Evolutionary conservation across 2,329 filamentous ascomycete species (phyloP).

Genomic region (Gnomoniopsis smithogilvyi): DNA sequence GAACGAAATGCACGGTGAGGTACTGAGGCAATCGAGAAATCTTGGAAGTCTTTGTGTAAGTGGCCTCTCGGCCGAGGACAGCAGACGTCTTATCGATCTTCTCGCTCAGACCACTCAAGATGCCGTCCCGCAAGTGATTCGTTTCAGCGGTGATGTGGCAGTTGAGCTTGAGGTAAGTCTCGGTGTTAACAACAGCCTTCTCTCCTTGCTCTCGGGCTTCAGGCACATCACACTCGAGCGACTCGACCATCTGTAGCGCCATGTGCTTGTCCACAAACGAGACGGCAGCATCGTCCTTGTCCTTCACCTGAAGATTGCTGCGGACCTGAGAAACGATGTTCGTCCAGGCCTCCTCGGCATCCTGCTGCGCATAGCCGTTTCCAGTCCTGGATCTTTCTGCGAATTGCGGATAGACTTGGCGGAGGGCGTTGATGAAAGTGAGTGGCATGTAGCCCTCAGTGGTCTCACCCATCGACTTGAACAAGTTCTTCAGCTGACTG

Average conservation of each 20-base stretch:
- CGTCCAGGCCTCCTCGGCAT: slow-evolving; percentile 97
- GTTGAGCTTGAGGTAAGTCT: slow-evolving; percentile 87
- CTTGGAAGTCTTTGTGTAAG: slow-evolving; percentile 87
- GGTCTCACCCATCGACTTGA: slow-evolving; percentile 85
- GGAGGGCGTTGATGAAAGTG: slow-evolving; percentile 77
- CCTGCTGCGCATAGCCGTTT: slow-evolving; percentile 90
- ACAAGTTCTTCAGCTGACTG: slow-evolving; percentile 74
- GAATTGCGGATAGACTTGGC: slow-evolving; percentile 84
- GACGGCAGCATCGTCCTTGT: slow-evolving; percentile 44
- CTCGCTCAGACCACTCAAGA: slow-evolving; percentile 77
- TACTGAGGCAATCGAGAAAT: slow-evolving; percentile 92
- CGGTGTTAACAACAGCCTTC: slow-evolving; percentile 62
- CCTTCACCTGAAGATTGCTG: slow-evolving; percentile 69
- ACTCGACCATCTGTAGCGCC: slow-evolving; percentile 74
- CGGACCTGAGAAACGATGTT: slow-evolving; percentile 85
- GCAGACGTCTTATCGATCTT: slow-evolving; percentile 88
- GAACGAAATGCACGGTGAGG: slow-evolving; percentile 93
- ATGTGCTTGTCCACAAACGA: slow-evolving; percentile 92
- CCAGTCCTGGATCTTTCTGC: slow-evolving; percentile 82
- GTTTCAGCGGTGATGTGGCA: slow-evolving; percentile 88
- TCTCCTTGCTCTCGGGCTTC: slow-evolving; percentile 73
- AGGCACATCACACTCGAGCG: slow-evolving; percentile 80
- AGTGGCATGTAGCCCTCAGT: slow-evolving; percentile 83
- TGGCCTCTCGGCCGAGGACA: slow-evolving; percentile 70
- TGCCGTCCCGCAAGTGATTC: slow-evolving; percentile 88